Base-by-base conservation (phyloP, 2,329 filamentous ascomycete genomes). In the Talaromyces pinophilus region DNA sequence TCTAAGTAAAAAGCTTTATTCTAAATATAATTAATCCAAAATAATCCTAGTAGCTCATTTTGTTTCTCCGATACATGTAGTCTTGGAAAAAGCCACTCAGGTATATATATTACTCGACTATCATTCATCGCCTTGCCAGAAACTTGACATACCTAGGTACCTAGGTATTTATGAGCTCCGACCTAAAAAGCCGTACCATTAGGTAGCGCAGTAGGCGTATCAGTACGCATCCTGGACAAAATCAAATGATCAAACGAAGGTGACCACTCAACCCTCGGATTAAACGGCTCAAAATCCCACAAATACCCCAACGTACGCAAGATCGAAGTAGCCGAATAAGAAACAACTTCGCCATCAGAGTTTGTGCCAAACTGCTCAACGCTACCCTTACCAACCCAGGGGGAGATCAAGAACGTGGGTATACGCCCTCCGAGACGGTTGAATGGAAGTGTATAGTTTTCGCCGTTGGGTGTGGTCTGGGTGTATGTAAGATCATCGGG, bases 281-380 rank as follows among this genome's bases (percentile, higher is more conserved):
- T 80, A 61, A 79, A 76, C 15, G 72, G 73, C 25, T 75, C 77
- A 70, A 82, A 72, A 48, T 72, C 79, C 77, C 80, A 83, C 19
- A 83, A 76, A 61, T 82, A 76, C 22, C 77, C 75, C 30, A 83
- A 70, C 28, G 78, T 80, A 65, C 76, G 77, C 10, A 83, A 72
- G 55, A 83, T 80, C 4, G 78, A 80, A 3, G 80, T 82, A 62
- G 81, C 80, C 3, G 77, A 79, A 70, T 82, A 84, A 42, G 81
- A 77, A 22, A 77, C 78, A 2, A 73, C 72, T 8, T 75, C 70
- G 63, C 80, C 78, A 17, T 38, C 35, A 13, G 46, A 17, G 40
- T 68, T 68, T 5, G 63, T 7, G 78, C 79, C 62, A 74, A 72
- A 17, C 78, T 75, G 63, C 72, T 83, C 81, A 7, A 83, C 74